A percentile compares a stretch with the other conserved stretches of the same genome.
phyloP scores from a whole-genome alignment of 2,329 filamentous ascomycete genomes.

The Aureobasidium sp. region DNA sequence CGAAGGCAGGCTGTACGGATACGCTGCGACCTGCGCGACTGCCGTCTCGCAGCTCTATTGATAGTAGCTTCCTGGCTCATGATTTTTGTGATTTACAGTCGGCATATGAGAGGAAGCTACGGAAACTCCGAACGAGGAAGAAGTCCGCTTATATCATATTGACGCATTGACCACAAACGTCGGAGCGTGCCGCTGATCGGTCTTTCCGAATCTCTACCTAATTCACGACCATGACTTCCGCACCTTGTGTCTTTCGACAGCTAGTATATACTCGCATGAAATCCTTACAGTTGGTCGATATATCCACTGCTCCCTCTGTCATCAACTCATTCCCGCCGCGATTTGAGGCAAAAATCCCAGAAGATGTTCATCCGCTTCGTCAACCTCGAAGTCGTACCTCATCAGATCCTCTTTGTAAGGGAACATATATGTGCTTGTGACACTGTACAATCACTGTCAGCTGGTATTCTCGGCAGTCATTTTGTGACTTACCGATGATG shows the following conservation, averaged over 20 bases:
- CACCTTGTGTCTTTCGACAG: neutral
- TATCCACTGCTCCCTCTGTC: too few relatives aligned
- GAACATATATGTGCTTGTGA: slow-evolving; percentile 43
- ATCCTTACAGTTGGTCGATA: too few relatives aligned
- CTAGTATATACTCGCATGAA: neutral
- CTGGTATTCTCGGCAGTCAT: too few relatives aligned
- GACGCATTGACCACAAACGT: too few relatives aligned
- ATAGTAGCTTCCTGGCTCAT: neutral
- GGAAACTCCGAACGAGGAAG: neutral
- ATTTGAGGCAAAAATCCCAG: neutral
- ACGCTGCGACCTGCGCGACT: neutral
- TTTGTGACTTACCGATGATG: slow-evolving; percentile 35
- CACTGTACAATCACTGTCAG: slow-evolving; percentile 26
- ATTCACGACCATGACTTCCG: too few relatives aligned
- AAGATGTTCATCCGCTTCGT: slow-evolving; percentile 28
- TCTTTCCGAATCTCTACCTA: too few relatives aligned
- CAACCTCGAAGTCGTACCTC: slow-evolving; percentile 49
- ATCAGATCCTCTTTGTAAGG: slow-evolving; percentile 46
- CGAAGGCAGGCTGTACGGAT: slow-evolving; percentile 1
- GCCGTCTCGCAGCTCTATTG: neutral
- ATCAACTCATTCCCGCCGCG: neutral
- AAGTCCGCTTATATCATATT: too few relatives aligned
- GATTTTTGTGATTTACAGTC: neutral
- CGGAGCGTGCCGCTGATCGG: too few relatives aligned
- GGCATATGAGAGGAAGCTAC: neutral